phyloP scores from a whole-genome alignment of 345 rosid species.

The Populus nigra region DNA sequence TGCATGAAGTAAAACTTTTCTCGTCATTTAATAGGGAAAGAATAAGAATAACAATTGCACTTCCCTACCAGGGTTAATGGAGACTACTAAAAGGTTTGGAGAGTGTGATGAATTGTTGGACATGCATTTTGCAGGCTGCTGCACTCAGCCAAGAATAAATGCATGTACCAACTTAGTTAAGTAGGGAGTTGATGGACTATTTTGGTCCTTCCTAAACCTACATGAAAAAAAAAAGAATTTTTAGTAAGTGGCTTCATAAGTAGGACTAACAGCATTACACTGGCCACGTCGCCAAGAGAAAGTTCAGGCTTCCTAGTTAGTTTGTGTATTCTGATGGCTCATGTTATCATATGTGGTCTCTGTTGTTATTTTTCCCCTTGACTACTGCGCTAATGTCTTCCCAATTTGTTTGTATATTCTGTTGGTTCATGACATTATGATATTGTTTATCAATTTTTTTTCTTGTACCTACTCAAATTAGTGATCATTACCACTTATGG shows the following conservation, averaged over 20 bases:
- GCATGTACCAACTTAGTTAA: not conserved
- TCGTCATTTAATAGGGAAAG: not conserved
- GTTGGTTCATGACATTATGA: not conserved
- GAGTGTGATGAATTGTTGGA: not conserved
- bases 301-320: not conserved
- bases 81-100: not conserved
- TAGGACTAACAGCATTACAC: not conserved
- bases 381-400: not conserved
- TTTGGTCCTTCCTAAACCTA: not conserved
- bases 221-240: not conserved
- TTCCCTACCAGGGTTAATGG: not conserved
- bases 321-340: not conserved
- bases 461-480: not conserved
- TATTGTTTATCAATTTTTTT: not conserved
- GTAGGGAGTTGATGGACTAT: not conserved
- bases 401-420: not conserved
- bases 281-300: not conserved
- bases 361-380: not conserved
- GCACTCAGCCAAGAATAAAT: not conserved
- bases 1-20: not conserved
- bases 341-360: not conserved
- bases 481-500: not conserved
- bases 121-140: not conserved
- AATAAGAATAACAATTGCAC: not conserved
- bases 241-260: not conserved